Percentiles rank a stretch among this genome's conserved stretches.
Conservation (phyloP, 129 eudicot species). For the Dittrichia graveolens region DNA sequence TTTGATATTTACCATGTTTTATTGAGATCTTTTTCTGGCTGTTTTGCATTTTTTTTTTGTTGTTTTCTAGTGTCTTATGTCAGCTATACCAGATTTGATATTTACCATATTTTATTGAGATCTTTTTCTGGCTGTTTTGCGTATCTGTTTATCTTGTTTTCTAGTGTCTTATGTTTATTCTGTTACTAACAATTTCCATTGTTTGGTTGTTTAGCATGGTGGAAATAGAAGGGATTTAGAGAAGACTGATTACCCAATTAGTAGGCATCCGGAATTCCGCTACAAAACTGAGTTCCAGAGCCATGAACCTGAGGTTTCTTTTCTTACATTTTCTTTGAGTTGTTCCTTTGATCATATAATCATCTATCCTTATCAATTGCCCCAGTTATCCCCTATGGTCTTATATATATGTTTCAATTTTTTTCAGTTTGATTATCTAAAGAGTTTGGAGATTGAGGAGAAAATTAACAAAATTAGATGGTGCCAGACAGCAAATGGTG, state of each 20-base stretch:
- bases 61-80: not conserved
- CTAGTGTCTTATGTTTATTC: not conserved
- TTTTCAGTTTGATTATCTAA: conserved; percentile 92
- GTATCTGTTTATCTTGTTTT: conserved; percentile 16
- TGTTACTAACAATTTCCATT: conserved; percentile 23
- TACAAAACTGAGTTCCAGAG: conserved; percentile 99
- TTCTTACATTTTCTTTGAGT: conserved; percentile 13
- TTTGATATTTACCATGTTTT: conserved; percentile 2
- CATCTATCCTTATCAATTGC: conserved; percentile 1
- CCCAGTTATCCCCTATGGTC: conserved; percentile 7
- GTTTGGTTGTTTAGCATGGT: conserved; percentile 56
- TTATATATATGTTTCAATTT: conserved; percentile 2
- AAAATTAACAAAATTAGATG: conserved; percentile 97
- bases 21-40: conserved; percentile 3
- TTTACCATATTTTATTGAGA: not conserved
- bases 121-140: conserved; percentile 7
- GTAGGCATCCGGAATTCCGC: conserved; percentile 93
- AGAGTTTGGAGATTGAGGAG: conserved; percentile 99
- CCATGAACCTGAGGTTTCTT: conserved; percentile 94
- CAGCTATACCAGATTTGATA: conserved; percentile 22
- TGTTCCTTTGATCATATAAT: not conserved
- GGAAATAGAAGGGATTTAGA: conserved; percentile 78
- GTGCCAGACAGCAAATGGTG: conserved; percentile 96
- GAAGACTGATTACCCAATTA: conserved; percentile 65
- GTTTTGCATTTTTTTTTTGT: conserved; percentile 19